Base-by-base conservation (phyloP, 441 rosid genomes). In the Isatis lusitanica region DNA sequence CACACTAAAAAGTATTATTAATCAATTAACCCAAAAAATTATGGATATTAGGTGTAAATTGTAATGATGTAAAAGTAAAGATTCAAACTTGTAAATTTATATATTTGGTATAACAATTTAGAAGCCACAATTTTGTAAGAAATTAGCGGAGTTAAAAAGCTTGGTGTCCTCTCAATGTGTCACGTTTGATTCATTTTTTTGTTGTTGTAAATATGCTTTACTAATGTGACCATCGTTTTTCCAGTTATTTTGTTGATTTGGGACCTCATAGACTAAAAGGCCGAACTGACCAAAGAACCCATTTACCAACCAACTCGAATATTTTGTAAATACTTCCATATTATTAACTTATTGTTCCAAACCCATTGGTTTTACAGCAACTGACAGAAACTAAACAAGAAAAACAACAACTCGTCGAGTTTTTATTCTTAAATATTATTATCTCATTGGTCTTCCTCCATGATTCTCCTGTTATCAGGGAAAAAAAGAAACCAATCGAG, bases 291-390 rank as follows among this genome's bases (percentile, higher is more conserved):
- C 4, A 13, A 50, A 21, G 13, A 50, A 10, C 5, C 21, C 11
- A 48, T 17, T 18, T 3, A 48, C 18, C 16, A 28, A 28, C 16
- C 59, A 36, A 53, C 13, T 12, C 38, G 6, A 48, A 30, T 15
- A 31, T n/a, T 15, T 21, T 61, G 18, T 21, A 24, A 61, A 7
- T 17, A 13, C 18, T 61, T 61, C 66, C 13, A 12, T 44, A 24
- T 61, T 42, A 40, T 40, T 61, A 21, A 61, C 9, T 40, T 39
- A 7, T 61, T 59, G 42, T 75, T 61, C 24, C 0, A 64, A 81
- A 79, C 83, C 80, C 79, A 68, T 79, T 73, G 81, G 42, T 73
- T 57, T 24, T 68, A 71, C 43, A 8, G 16, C 3, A 10, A 71
- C 11, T 18, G 47, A 60, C 73, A 36, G 76, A 52, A 75, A 64